Percentiles rank a stretch among this genome's conserved stretches.
phyloP scores from a whole-genome alignment of 192 early-diverging fungal species.

The Backusella macrospora region DNA sequence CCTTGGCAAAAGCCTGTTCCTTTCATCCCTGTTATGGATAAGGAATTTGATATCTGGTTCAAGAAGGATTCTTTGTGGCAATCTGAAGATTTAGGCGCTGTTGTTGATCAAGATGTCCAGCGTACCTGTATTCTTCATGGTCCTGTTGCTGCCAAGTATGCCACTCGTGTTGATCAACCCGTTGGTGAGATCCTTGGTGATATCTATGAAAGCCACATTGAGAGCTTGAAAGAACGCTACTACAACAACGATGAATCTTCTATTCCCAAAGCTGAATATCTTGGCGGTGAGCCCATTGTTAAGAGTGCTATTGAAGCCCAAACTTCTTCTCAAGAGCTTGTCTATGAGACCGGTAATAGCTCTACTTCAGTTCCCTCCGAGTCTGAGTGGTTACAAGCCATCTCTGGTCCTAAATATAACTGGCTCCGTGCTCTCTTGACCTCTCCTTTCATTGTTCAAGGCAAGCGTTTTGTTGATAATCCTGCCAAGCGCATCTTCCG shows the following conservation, averaged over 20 bases:
- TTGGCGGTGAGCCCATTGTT: constrained; percentile 56
- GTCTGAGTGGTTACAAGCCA: constrained; percentile 68
- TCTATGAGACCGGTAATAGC: constrained; percentile 61
- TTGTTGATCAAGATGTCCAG: constrained; percentile 83
- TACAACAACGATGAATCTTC: constrained; percentile 60
- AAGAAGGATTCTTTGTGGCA: constrained; percentile 92
- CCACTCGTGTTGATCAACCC: constrained; percentile 77
- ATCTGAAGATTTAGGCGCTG: constrained; percentile 82
- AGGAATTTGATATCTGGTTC: constrained; percentile 88
- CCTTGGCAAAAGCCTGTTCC: constrained; percentile 88
- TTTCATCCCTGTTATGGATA: constrained; percentile 86
- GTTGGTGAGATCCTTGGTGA: constrained; percentile 87
- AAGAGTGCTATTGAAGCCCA: constrained; percentile 46
- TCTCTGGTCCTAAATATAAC: constrained; percentile 71
- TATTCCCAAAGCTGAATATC: constrained; percentile 82
- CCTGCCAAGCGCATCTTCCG: constrained; percentile 64
- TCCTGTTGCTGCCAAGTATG: constrained; percentile 77
- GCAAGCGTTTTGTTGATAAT: constrained; percentile 68
- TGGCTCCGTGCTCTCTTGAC: constrained; percentile 90
- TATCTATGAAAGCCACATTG: constrained; percentile 82
- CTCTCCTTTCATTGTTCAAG: constrained; percentile 77
- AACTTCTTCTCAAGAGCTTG: constrained; percentile 43
- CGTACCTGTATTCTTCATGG: constrained; percentile 90
- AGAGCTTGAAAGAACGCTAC: constrained; percentile 68
- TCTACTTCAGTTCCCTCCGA: constrained; percentile 53